Conservation (phyloP, 345 rosid genomes). For the Gossypium longicalyx region DNA sequence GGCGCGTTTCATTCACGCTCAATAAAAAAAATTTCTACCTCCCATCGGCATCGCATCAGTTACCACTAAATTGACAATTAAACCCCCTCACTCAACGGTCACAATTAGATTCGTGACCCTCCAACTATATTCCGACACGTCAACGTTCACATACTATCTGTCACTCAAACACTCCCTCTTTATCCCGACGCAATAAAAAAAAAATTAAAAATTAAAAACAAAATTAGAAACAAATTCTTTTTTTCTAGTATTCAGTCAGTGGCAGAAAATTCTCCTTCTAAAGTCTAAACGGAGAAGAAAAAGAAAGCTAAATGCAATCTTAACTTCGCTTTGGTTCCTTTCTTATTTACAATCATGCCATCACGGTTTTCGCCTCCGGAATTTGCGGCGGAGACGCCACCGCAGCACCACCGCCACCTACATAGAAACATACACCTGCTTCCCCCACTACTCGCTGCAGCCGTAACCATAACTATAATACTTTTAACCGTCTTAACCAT, state of each 20-base stretch:
- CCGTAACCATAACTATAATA: conserved; percentile 30
- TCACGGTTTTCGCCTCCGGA: conserved; percentile 40
- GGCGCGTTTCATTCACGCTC: neutral
- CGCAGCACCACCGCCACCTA: conserved; percentile 15
- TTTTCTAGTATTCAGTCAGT: neutral
- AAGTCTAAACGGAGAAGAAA: neutral
- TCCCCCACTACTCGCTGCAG: conserved; percentile 36
- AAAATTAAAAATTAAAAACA: neutral
- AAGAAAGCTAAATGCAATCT: conserved; percentile 17
- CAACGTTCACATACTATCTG: neutral
- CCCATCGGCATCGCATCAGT: conserved; percentile 4
- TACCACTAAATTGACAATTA: conserved; percentile 10
- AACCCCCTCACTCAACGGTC: neutral
- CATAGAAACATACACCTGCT: conserved; percentile 20
- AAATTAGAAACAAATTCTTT: neutral
- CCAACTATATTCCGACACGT: conserved; percentile 11
- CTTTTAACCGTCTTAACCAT: conserved; percentile 37
- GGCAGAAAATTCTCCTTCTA: neutral
- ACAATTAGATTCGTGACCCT: neutral
- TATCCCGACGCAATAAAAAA: neutral
- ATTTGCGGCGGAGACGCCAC: conserved; percentile 17
- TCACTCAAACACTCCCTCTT: neutral
- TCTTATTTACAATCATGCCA: conserved; percentile 41
- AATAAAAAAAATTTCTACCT: neutral
- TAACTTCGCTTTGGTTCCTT: conserved; percentile 11